Evolutionary conservation across 192 early-diverging fungal species (phyloP).

Genomic region (Gryganskiella cystojenkinii): DNA sequence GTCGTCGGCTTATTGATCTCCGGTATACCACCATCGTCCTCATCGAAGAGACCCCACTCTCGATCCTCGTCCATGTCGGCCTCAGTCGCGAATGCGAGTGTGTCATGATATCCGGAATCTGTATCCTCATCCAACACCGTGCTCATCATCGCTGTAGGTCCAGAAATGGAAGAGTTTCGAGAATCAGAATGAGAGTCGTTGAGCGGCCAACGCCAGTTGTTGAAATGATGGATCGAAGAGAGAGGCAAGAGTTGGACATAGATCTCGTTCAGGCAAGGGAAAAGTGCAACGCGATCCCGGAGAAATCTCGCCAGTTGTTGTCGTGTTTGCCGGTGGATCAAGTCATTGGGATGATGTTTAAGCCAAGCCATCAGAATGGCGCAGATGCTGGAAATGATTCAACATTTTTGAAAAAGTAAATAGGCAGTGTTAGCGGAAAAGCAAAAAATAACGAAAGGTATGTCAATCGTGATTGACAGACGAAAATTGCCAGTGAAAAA

Average conservation of each 20-base stretch:
- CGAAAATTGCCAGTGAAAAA: no score
- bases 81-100: slow-evolving; percentile 2
- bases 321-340: slow-evolving; percentile 52
- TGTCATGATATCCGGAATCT: slow-evolving; percentile 32
- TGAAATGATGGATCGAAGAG: slow-evolving; percentile 40
- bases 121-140: slow-evolving; percentile 26
- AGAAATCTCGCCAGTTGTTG: slow-evolving; percentile 34
- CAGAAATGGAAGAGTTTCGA: no score
- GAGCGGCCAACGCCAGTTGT: slow-evolving; percentile 35
- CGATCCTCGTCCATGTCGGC: slow-evolving; percentile 44
- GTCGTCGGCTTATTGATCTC: background rate
- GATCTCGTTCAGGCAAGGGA: slow-evolving; percentile 42
- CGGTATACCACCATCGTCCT: slow-evolving; percentile 24
- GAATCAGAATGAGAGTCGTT: no score
- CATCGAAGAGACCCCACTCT: slow-evolving; percentile 50
- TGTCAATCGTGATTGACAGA: no score
- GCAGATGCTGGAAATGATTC: no score
- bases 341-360: slow-evolving; percentile 52
- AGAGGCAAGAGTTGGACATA: slow-evolving; percentile 31
- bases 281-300: slow-evolving; percentile 25
- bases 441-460: background rate
- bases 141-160: no score
- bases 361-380: slow-evolving; percentile 15
- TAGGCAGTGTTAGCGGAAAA: background rate
- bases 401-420: background rate